Base-by-base conservation (phyloP, 2,329 filamentous ascomycete species). In the Coleophoma crateriformis region DNA sequence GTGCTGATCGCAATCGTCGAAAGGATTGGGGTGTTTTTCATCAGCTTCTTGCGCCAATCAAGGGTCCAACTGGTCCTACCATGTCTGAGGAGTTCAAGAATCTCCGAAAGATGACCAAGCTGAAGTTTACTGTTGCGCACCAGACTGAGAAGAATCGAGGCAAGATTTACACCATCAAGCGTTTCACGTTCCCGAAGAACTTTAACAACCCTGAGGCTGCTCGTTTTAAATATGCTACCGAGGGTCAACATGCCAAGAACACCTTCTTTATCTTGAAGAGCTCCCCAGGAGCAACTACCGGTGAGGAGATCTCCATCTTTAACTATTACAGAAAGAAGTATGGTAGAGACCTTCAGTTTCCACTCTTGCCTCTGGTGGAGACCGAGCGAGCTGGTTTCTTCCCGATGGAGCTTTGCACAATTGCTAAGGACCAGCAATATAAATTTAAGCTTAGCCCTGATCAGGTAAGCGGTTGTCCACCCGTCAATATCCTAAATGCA, bases 311-410 rank as follows among this genome's bases (percentile, higher is more conserved):
- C 2, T 68, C 64, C 0, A 69, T 87, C 4, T 71, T 60, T 2
- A 69, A 85, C 0, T 83, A 85, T 64, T 86, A 81, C 57, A 47
- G 61, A 4, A 61, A 72, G n/a, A 72, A 71, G 48, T 86, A 86
- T 65, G 71, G 75, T 1, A 65, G 77, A 10, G 63, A 64, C 1
- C 66, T 87, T 0, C 61, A 67, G 13, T 70, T 67, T 41, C 68
- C 72, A 7, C 58, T 71, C 2, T 68, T 84, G 2, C 84, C 84
- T 0, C 63, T 87, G 1, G 71, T 87, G 7, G 69, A 79, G 55
- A 81, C 82, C 0, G 74, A 71, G 4, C 76, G 74, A 39, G 74
- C 65, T 2, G 79, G 75, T 0, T 65, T 69, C 3, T 83, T 85
- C 54, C 84, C 84, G 0, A 77, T 86, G 68, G 84, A 87, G 57